Percentiles rank a stretch among this genome's conserved stretches.
These are phyloP conservation scores for Exophiala viscosa DNA, from an alignment of 2,329 filamentous ascomycete species.

Conservation along the genomic window DNA sequence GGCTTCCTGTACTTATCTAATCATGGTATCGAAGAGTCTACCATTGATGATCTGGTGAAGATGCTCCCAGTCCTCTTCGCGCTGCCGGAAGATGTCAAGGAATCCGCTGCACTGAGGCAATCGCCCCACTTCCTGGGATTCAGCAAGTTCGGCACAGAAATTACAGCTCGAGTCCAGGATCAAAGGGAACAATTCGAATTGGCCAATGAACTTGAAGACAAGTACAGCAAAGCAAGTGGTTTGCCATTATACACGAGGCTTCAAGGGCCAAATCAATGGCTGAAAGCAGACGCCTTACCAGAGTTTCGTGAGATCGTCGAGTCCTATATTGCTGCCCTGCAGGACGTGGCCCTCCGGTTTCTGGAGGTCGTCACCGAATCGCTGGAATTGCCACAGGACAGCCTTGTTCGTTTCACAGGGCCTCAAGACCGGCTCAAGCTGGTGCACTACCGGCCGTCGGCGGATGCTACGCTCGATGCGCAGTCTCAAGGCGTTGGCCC, in stretches of 20 bases:
- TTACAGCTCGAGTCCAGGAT: slow-evolving; percentile 52
- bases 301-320: slow-evolving; percentile 39
- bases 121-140: slow-evolving; percentile 62
- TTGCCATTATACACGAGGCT: slow-evolving; percentile 43
- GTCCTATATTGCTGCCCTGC: slow-evolving; percentile 52
- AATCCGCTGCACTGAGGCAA: slow-evolving; percentile 36
- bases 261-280: slow-evolving; percentile 52
- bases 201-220: slow-evolving; percentile 49
- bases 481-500: slow-evolving; percentile 51
- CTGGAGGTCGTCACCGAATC: slow-evolving; percentile 56
- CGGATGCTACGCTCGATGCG: slow-evolving; percentile 30
- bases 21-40: slow-evolving; percentile 24
- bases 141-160: slow-evolving; percentile 54
- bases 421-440: slow-evolving; percentile 54
- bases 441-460: slow-evolving; percentile 37
- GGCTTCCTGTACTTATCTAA: slow-evolving; percentile 32
- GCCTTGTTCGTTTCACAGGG: slow-evolving; percentile 53
- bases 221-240: slow-evolving; percentile 21
- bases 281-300: slow-evolving; percentile 12
- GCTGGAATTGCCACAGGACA: slow-evolving; percentile 47
- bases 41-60: slow-evolving; percentile 21
- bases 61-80: slow-evolving; percentile 26
- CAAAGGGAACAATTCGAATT: slow-evolving; percentile 56
- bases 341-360: slow-evolving; percentile 51
- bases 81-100: slow-evolving; percentile 24